Percentiles rank a stretch among this genome's conserved stretches.
phyloP scores from a whole-genome alignment of 2,329 filamentous ascomycete genomes.

The Phaeomoniella chlamydospora region DNA sequence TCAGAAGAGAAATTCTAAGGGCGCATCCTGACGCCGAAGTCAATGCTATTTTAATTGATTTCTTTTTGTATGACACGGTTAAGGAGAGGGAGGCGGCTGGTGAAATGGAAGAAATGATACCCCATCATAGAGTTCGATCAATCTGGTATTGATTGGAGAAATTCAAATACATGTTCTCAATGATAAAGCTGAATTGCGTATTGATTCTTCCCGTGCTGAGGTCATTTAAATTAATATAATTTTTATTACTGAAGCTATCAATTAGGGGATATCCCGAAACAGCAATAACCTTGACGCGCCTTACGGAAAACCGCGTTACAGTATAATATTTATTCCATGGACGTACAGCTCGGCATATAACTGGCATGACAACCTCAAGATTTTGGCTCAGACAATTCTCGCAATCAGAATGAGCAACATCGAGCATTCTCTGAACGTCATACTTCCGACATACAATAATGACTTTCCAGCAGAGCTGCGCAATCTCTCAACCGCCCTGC shows the following conservation, averaged over 20 bases:
- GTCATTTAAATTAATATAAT: no score
- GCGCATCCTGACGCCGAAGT: constrained; percentile 45
- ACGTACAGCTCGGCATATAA: no score
- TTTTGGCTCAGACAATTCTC: no score
- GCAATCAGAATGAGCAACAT: constrained; percentile 50
- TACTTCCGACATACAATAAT: constrained; percentile 54
- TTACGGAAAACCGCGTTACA: neutral
- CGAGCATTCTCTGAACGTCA: constrained; percentile 56
- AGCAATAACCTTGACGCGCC: neutral
- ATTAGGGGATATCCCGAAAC: no score
- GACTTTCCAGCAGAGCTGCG: constrained; percentile 37
- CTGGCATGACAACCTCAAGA: no score
- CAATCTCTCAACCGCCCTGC: constrained; percentile 55
- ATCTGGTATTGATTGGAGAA: constrained; percentile 12
- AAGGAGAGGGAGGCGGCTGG: constrained; percentile 48
- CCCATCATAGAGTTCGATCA: constrained; percentile 12
- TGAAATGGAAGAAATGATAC: constrained; percentile 27
- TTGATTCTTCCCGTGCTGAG: no score
- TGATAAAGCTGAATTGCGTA: no score
- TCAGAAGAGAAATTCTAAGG: constrained; percentile 63
- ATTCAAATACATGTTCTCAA: no score
- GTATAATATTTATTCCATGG: neutral
- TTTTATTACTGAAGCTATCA: no score
- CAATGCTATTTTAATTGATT: constrained; percentile 92
- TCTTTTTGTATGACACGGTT: constrained; percentile 90